Evolutionary conservation across 2,329 filamentous ascomycete species (phyloP).

Genomic region (Aureobasidium melanogenum): DNA sequence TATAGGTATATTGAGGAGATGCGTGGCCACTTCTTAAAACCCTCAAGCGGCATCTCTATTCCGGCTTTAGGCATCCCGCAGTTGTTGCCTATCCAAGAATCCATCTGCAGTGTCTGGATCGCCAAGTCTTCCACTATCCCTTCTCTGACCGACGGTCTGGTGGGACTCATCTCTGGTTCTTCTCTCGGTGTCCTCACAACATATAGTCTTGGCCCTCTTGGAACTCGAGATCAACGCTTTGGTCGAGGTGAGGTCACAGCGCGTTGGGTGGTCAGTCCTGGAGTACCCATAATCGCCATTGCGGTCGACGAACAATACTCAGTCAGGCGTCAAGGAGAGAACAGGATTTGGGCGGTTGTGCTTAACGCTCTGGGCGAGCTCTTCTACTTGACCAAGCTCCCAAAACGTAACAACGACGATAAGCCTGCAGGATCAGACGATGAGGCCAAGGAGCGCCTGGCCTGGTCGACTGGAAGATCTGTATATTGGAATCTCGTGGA

Average conservation of each 20-base stretch:
- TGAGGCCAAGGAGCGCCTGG: constrained; percentile 50
- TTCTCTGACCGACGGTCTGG: constrained; percentile 61
- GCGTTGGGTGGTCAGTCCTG: constrained; percentile 83
- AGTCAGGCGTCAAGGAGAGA: constrained; percentile 56
- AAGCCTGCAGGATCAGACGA: constrained; percentile 25
- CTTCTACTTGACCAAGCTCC: constrained; percentile 70
- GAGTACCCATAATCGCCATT: constrained; percentile 81
- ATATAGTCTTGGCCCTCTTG: constrained; percentile 53
- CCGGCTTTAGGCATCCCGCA: constrained; percentile 67
- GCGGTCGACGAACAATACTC: constrained; percentile 77
- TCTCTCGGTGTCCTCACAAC: constrained; percentile 74
- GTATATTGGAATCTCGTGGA: constrained; percentile 77
- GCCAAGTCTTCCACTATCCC: constrained; percentile 71
- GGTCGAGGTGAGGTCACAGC: constrained; percentile 71
- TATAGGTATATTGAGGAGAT: constrained; percentile 67
- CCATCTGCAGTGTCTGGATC: constrained; percentile 77
- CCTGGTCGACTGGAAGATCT: constrained; percentile 73
- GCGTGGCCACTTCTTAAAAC: constrained; percentile 64
- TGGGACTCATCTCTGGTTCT: constrained; percentile 77
- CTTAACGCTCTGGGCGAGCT: constrained; percentile 89
- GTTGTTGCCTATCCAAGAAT: constrained; percentile 60
- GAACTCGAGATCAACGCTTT: constrained; percentile 49
- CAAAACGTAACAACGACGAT: constrained; percentile 41
- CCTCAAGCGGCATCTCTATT: constrained; percentile 51
- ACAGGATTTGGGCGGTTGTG: constrained; percentile 82